These are phyloP conservation scores for Fusarium buxicola DNA, from an alignment of 2,329 filamentous ascomycete genomes.

Conservation along the genomic window DNA sequence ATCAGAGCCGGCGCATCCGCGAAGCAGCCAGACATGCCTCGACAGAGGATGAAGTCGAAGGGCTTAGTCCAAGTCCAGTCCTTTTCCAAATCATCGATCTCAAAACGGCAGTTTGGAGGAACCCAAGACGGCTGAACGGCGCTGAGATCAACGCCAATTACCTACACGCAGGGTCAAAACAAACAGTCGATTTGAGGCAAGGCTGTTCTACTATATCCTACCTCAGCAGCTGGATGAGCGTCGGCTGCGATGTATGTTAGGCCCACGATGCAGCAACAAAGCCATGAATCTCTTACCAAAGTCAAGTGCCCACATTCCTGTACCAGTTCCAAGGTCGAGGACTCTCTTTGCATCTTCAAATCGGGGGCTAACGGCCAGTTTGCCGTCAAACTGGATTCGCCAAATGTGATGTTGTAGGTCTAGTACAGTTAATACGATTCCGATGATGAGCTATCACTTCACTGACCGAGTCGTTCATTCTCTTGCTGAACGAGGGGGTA, in stretches of 20 bases:
- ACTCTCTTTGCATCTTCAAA: constrained; percentile 37
- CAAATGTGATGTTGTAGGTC: constrained; percentile 34
- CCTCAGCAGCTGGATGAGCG: constrained; percentile 27
- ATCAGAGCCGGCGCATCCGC: constrained; percentile 34
- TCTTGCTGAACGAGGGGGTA: constrained; percentile 16
- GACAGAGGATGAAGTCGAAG: constrained; percentile 42
- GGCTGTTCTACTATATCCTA: not conserved
- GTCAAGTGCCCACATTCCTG: constrained; percentile 45
- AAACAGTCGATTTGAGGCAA: not conserved
- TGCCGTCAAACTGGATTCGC: constrained; percentile 25
- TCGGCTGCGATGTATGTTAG: constrained; percentile 18
- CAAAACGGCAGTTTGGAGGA: constrained; percentile 41
- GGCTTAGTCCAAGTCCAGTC: constrained; percentile 41
- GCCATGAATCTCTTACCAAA: constrained; percentile 23
- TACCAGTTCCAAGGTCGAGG: constrained; percentile 44
- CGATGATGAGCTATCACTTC: no score
- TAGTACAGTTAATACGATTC: not conserved
- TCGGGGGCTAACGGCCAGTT: constrained; percentile 25
- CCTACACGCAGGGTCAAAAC: constrained; percentile 5
- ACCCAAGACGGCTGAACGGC: constrained; percentile 34
- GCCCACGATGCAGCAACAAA: not conserved
- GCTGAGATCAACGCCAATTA: constrained; percentile 39
- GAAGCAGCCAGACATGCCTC: constrained; percentile 39
- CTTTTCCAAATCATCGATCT: constrained; percentile 43
- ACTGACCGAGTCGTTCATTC: constrained; percentile 32